phyloP scores from a whole-genome alignment of 2,329 filamentous ascomycete genomes.

The Aureobasidium musti region DNA sequence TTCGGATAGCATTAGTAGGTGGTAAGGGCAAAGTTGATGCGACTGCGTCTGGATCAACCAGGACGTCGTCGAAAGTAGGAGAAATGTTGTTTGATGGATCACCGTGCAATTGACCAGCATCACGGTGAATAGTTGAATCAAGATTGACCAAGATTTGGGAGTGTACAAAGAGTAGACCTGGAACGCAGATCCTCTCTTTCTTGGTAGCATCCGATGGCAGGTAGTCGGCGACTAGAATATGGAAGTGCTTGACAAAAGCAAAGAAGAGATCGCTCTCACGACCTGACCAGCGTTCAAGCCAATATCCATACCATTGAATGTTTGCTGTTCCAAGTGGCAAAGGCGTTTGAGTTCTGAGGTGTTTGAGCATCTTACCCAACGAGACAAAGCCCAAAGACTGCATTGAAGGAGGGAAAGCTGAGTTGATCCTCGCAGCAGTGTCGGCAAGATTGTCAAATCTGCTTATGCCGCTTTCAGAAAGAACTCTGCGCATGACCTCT shows the following conservation, averaged over 20 bases:
- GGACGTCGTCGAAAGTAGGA: slow-evolving; percentile 66
- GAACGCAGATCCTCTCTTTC: slow-evolving; percentile 64
- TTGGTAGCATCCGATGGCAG: slow-evolving; percentile 52
- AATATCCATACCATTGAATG: slow-evolving; percentile 82
- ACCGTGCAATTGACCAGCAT: slow-evolving; percentile 48
- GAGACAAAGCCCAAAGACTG: slow-evolving; percentile 64
- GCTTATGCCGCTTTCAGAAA: slow-evolving; percentile 66
- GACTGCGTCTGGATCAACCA: slow-evolving; percentile 66
- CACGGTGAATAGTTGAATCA: slow-evolving; percentile 80
- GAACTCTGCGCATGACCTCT: slow-evolving; percentile 68
- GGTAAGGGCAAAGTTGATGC: slow-evolving; percentile 62
- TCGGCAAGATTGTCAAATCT: slow-evolving; percentile 53
- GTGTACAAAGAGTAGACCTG: slow-evolving; percentile 77
- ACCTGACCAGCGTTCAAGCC: slow-evolving; percentile 83
- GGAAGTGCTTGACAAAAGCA: slow-evolving; percentile 86
- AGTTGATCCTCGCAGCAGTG: slow-evolving; percentile 63
- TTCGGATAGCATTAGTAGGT: slow-evolving; percentile 69
- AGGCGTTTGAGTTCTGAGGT: slow-evolving; percentile 65
- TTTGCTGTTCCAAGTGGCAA: slow-evolving; percentile 68
- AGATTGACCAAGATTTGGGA: slow-evolving; percentile 77
- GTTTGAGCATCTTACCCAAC: slow-evolving; percentile 60
- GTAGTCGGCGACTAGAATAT: slow-evolving; percentile 72
- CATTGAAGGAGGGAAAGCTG: slow-evolving; percentile 68
- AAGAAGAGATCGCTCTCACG: slow-evolving; percentile 88
- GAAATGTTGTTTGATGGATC: slow-evolving; percentile 45